Conservation (phyloP, 2,329 filamentous ascomycete genomes). For the Akanthomyces dipterigenus region DNA sequence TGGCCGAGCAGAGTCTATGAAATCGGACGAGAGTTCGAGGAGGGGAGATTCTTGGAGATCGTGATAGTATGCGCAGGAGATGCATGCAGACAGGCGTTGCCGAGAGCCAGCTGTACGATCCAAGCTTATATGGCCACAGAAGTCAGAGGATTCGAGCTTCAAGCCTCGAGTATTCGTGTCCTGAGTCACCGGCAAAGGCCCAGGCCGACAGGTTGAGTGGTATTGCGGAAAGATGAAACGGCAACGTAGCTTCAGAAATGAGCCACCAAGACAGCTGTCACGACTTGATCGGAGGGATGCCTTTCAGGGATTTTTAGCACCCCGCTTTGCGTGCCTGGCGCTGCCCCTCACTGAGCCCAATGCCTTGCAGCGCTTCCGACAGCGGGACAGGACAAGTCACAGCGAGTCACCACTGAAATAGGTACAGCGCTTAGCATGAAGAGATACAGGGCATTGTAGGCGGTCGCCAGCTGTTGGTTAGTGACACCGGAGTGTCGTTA, state of each 20-base stretch:
- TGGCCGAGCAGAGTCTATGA: constrained; percentile 28
- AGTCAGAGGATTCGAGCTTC: neutral
- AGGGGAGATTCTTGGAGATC: constrained; percentile 22
- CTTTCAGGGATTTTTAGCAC: constrained; percentile 9
- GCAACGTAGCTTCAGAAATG: constrained; percentile 5
- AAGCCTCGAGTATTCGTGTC: neutral
- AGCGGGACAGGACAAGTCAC: neutral
- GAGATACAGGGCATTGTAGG: neutral
- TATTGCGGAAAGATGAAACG: constrained; percentile 1
- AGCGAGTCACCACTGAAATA: neutral
- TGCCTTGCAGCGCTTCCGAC: neutral
- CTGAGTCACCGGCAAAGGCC: constrained; percentile 12
- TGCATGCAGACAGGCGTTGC: constrained; percentile 22
- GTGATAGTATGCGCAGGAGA: constrained; percentile 24
- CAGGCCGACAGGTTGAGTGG: neutral
- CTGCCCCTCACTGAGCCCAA: constrained; percentile 4
- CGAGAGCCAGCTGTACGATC: neutral
- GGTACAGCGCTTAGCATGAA: neutral
- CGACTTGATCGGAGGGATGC: neutral
- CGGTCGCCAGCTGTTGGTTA: neutral
- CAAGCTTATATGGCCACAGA: neutral
- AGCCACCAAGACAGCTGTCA: constrained; percentile 10
- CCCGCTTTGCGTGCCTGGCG: constrained; percentile 9
- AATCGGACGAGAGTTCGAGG: constrained; percentile 21
- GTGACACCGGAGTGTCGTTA: neutral